phyloP scores from a whole-genome alignment of 495 filamentous ascomycete genomes.

The Penicillium dipodomyicola region DNA sequence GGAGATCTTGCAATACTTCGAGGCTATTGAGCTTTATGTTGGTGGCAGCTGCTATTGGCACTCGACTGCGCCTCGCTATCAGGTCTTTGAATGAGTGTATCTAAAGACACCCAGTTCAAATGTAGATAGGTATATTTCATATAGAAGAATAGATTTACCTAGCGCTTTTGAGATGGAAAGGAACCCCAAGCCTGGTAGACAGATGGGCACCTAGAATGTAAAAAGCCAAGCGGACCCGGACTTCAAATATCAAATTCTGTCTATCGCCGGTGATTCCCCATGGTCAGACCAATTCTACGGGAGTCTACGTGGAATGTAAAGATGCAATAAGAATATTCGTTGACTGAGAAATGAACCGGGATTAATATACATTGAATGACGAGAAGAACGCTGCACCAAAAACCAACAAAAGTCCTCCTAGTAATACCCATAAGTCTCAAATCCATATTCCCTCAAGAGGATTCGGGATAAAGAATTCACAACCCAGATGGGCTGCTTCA shows the following conservation, averaged over 20 bases:
- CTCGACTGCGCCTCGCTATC: constrained; percentile 11
- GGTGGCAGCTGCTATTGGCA: constrained; percentile 17
- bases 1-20: constrained; percentile 9
- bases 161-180: not conserved
- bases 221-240: not conserved
- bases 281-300: not conserved
- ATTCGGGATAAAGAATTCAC: constrained; percentile 69
- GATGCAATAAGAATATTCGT: not conserved
- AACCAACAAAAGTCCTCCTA: not conserved
- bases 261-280: too few relatives aligned
- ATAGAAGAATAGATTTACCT: not conserved
- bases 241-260: not conserved
- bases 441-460: constrained; percentile 50
- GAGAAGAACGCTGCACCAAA: not conserved
- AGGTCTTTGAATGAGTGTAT: not conserved
- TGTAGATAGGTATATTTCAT: not conserved
- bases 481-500: constrained; percentile 62
- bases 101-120: not conserved
- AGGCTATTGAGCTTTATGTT: constrained; percentile 16
- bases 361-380: constrained; percentile 3
- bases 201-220: not conserved
- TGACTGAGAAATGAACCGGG: not conserved
- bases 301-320: not conserved
- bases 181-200: not conserved
- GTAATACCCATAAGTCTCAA: constrained; percentile 13